A percentile compares a stretch with the other conserved stretches of the same genome.
These are phyloP conservation scores for Yamadazyma sp. DNA, from an alignment of 805 yeast genomes.

Conservation along the genomic window DNA sequence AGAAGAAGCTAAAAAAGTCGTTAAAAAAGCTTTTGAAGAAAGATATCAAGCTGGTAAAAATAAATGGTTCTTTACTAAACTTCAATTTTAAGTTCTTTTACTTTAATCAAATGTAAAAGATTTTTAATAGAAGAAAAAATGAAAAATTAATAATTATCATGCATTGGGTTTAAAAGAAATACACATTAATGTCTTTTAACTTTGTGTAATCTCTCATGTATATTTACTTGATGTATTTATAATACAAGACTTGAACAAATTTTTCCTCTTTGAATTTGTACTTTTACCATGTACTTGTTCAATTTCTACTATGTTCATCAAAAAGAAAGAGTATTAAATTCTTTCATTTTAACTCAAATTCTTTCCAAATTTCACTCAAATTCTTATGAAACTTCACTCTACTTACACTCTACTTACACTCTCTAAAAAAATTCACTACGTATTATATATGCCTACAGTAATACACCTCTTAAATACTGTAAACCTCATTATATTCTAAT, in stretches of 20 bases:
- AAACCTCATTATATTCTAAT: too few species aligned
- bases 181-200: constrained; percentile 13
- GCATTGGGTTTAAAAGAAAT: constrained; percentile 24
- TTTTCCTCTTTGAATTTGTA: too few species aligned
- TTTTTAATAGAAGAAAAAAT: not conserved
- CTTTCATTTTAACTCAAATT: too few species aligned
- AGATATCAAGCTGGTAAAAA: constrained; percentile 99
- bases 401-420: too few species aligned
- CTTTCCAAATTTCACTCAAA: too few species aligned
- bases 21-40: constrained; percentile 99
- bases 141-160: constrained; percentile 9
- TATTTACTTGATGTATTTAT: constrained; percentile 17
- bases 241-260: constrained; percentile 12
- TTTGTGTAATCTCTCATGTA: constrained; percentile 15
- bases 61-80: constrained; percentile 99
- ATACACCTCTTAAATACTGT: too few species aligned
- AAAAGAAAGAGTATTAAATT: too few species aligned
- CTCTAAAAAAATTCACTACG: too few species aligned
- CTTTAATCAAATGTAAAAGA: constrained; percentile 14
- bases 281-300: too few species aligned
- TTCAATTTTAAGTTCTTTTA: constrained; percentile 64
- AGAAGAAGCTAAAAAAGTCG: constrained; percentile 98
- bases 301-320: too few species aligned
- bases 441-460: too few species aligned
- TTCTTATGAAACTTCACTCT: too few species aligned